Evolutionary conservation across 176 grass and related monocot genomes (phyloP), one percentile per base, ranked within the genome.

Genomic region (Bothriochloa decipiens): DNA sequence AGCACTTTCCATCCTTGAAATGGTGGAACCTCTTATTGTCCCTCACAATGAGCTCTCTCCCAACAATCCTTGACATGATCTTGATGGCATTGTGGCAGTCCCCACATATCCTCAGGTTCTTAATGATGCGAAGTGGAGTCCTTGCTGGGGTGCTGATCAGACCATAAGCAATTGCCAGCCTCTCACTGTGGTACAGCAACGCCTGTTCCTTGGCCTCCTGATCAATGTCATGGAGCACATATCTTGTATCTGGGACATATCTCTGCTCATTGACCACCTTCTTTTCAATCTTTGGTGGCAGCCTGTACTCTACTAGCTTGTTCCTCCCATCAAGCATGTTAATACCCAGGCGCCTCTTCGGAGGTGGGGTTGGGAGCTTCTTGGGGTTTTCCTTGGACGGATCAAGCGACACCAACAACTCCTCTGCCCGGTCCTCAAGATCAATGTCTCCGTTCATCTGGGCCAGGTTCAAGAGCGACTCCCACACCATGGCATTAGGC

Each of bases 81-180:
- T 94, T 94, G 76, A 97, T 97, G 3, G 94, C 94, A 78, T 97
- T 97, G 79, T 97, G 94, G 79, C 94, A 97, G 84, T 97, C 94
- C 2, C 94, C 94, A 3, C 94, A 97, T 22, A 97, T 94, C 85
- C 94, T 92, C 33, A 97, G 90, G 88, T 94, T 94, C 82, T 97
- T 97, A 79, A 94, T 97, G 65, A 97, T 94, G 41, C 91, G 89
- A 67, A 97, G 91, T 0, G 94, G 94, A 12, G 94, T 94, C 81
- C 94, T 94, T 6, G 94, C 91, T 0, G 94, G 94, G 32, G 94
- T 97, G 88, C 94, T 97, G 27, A 97, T 97, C 66, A 94, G 80
- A 14, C 94, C 89, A 68, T 94, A 97, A 28, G 94, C 94, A 79
- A 97, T 97, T 0, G 94, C 94, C 15, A 97, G 81, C 86, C 94